Evolutionary conservation across 2,329 filamentous ascomycete species (phyloP).

Genomic region (Trichoderma brevicompactum): DNA sequence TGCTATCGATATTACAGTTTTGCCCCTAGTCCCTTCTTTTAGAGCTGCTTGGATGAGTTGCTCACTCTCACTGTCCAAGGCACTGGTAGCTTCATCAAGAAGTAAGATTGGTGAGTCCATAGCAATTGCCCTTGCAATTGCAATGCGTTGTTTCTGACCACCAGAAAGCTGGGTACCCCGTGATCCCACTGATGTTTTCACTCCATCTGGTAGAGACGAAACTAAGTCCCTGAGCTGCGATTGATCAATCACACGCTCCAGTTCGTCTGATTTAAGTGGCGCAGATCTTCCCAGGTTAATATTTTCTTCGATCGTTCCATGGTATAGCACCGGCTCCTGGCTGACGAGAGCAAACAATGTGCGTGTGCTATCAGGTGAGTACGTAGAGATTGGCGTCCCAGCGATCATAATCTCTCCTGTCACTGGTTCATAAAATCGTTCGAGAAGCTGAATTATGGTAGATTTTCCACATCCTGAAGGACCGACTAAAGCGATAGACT

Average conservation of each 20-base stretch:
- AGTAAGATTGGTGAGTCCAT: conserved; percentile 6
- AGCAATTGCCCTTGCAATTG: conserved; percentile 23
- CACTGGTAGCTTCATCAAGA: conserved; percentile 22
- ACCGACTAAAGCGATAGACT: conserved; percentile 55
- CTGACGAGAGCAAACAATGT: background rate
- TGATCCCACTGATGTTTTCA: conserved; percentile 85
- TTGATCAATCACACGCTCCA: conserved; percentile 37
- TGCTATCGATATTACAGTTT: conserved; percentile 5
- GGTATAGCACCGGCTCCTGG: conserved; percentile 52
- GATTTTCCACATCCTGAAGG: conserved; percentile 49
- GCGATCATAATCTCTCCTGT: background rate
- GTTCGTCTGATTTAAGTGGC: conserved; percentile 31
- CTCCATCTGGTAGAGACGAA: conserved; percentile 85
- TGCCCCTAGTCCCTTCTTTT: background rate
- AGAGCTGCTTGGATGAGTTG: conserved; percentile 5
- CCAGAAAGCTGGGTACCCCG: conserved; percentile 28
- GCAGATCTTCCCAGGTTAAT: conserved; percentile 48
- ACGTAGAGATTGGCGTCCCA: background rate
- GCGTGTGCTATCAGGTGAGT: background rate
- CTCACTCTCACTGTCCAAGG: conserved; percentile 14
- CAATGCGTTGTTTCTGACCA: conserved; percentile 30
- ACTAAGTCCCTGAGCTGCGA: conserved; percentile 61
- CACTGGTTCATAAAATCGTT: conserved; percentile 45
- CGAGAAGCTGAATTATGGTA: conserved; percentile 46
- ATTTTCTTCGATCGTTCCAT: conserved; percentile 54